These are phyloP conservation scores for Claviceps pusilla DNA, from an alignment of 2,329 filamentous ascomycete genomes.

Conservation along the genomic window DNA sequence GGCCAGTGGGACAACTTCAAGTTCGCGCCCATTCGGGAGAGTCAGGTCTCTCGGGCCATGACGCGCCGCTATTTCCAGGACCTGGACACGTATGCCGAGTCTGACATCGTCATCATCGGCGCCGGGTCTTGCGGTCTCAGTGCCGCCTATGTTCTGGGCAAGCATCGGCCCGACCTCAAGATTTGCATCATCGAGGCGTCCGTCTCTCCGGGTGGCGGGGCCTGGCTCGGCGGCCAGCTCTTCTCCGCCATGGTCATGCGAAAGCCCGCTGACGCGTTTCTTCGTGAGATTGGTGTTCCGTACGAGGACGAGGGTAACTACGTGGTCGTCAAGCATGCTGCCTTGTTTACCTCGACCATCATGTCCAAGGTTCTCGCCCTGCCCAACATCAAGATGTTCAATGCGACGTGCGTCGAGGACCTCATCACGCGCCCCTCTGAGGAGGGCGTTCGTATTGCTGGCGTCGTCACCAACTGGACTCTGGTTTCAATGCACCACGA, in stretches of 20 bases:
- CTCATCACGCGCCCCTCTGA: slow-evolving; percentile 62
- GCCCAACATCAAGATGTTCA: slow-evolving; percentile 93
- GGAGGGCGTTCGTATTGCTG: slow-evolving; percentile 54
- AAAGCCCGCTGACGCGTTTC: slow-evolving; percentile 76
- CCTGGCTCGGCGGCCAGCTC: slow-evolving; percentile 86
- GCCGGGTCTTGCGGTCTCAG: slow-evolving; percentile 79
- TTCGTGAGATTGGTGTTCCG: slow-evolving; percentile 64
- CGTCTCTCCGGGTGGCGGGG: slow-evolving; percentile 75
- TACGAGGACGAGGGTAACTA: slow-evolving; percentile 81
- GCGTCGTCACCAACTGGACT: slow-evolving; percentile 93
- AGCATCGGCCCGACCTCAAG: slow-evolving; percentile 73
- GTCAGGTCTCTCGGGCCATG: slow-evolving; percentile 86
- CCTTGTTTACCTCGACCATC: slow-evolving; percentile 79
- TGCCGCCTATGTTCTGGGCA: slow-evolving; percentile 70
- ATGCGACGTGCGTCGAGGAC: slow-evolving; percentile 83
- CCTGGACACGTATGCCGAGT: slow-evolving; percentile 77
- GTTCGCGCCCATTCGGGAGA: slow-evolving; percentile 80
- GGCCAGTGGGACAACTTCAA: slow-evolving; percentile 69
- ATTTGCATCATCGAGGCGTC: slow-evolving; percentile 83
- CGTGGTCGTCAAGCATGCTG: slow-evolving; percentile 87
- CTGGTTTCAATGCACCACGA: slow-evolving; percentile 77
- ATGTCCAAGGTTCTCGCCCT: slow-evolving; percentile 69
- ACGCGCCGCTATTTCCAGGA: slow-evolving; percentile 84
- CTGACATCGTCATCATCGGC: slow-evolving; percentile 84
- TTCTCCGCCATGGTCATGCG: slow-evolving; percentile 94